A percentile compares a stretch with the other conserved stretches of the same genome.
phyloP scores from a whole-genome alignment of 257 asterid species.

The Petunia secreta region DNA sequence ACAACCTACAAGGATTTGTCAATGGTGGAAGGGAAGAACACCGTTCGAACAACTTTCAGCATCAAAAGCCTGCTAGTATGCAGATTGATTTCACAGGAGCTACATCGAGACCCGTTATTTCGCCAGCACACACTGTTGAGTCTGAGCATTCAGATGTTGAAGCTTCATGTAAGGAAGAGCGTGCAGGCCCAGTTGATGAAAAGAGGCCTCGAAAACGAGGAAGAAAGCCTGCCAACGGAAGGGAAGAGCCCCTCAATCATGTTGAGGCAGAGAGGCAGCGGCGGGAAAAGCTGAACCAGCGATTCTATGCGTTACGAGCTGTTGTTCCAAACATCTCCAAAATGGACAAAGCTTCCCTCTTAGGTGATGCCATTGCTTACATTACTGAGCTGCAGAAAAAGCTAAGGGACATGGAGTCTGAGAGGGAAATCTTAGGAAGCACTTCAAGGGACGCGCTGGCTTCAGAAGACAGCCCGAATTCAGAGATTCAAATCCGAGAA shows the following conservation, averaged over 20 bases:
- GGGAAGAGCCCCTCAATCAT: conserved; percentile 88
- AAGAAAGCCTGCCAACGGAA: conserved; percentile 83
- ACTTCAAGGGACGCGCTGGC: conserved; percentile 44
- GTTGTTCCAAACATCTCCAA: conserved; percentile 92
- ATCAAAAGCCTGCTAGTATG: conserved; percentile 55
- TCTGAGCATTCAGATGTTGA: conserved; percentile 82
- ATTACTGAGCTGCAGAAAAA: conserved; percentile 86
- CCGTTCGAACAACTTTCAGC: conserved; percentile 46
- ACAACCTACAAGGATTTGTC: conserved; percentile 36
- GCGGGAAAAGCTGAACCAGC: conserved; percentile 84
- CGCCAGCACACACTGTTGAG: conserved; percentile 49
- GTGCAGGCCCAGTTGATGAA: conserved; percentile 47
- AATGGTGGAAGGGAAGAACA: conserved; percentile 56
- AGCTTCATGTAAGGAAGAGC: conserved; percentile 65
- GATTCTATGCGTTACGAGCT: conserved; percentile 80
- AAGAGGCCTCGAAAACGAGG: conserved; percentile 88
- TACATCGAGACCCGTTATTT: conserved; percentile 49
- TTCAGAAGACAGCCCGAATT: conserved; percentile 43
- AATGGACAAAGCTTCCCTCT: conserved; percentile 92
- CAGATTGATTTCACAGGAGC: conserved; percentile 69
- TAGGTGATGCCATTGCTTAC: conserved; percentile 93
- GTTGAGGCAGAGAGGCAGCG: conserved; percentile 93
- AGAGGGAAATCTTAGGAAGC: conserved; percentile 49
- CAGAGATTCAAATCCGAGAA: conserved; percentile 33
- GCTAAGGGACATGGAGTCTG: conserved; percentile 72